phyloP scores from a whole-genome alignment of 1,139 yeast species.

The Hanseniaspora gamundiae region DNA sequence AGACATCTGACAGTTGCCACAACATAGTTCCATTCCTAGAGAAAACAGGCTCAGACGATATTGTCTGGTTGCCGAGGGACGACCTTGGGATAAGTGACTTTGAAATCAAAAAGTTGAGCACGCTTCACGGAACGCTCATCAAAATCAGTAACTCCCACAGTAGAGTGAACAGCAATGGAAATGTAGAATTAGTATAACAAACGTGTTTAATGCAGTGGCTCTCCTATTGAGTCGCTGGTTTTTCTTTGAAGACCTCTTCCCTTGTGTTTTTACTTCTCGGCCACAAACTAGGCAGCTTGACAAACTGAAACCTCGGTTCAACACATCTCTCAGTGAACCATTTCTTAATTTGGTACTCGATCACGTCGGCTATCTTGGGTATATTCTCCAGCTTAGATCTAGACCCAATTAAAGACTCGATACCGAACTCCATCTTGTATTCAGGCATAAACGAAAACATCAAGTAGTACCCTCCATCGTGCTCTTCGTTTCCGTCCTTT shows the following conservation, averaged over 20 bases:
- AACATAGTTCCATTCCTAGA: slow-evolving; percentile 2
- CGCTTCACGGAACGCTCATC: slow-evolving; percentile 13
- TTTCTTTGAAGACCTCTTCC: slow-evolving; percentile 21
- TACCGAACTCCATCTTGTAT: slow-evolving; percentile 74
- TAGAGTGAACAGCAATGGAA: background rate
- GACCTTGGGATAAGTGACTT: slow-evolving; percentile 19
- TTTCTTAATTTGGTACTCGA: slow-evolving; percentile 69
- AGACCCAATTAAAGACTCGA: slow-evolving; percentile 81
- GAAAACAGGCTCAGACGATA: slow-evolving; percentile 7
- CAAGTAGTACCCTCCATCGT: slow-evolving; percentile 37
- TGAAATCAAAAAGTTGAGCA: slow-evolving; percentile 18
- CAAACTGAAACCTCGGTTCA: slow-evolving; percentile 82
- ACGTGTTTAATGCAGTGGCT: background rate
- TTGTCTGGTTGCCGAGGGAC: slow-evolving; percentile 32
- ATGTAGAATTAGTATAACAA: background rate
- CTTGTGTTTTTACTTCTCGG: slow-evolving; percentile 70
- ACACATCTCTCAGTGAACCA: slow-evolving; percentile 93
- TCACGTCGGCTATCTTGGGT: slow-evolving; percentile 76
- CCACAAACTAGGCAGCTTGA: slow-evolving; percentile 81
- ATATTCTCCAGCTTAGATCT: slow-evolving; percentile 86
- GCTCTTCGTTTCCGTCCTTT: slow-evolving; percentile 12
- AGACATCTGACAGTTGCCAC: background rate
- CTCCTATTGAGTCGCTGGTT: background rate
- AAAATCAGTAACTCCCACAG: background rate
- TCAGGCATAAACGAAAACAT: slow-evolving; percentile 89